These are phyloP conservation scores for Pseudocercospora macadamiae DNA, from an alignment of 2,329 filamentous ascomycete species.

Conservation along the genomic window DNA sequence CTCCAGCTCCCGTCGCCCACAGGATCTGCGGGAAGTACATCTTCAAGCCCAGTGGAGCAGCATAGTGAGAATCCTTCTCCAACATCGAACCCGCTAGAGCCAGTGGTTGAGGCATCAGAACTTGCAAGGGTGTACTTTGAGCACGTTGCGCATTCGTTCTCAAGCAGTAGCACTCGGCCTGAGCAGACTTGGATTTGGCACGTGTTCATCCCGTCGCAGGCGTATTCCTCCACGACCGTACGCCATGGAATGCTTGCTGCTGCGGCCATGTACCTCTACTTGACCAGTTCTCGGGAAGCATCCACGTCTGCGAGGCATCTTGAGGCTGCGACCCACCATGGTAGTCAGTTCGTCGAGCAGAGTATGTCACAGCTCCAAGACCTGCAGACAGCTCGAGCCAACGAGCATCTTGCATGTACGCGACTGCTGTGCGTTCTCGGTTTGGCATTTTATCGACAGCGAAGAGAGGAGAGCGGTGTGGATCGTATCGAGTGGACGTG, in stretches of 20 bases:
- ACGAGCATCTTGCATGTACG: neutral
- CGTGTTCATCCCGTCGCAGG: neutral
- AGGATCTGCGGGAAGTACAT: neutral
- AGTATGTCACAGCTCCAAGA: slow-evolving; percentile 1
- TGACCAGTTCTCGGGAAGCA: neutral
- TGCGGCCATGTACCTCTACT: neutral
- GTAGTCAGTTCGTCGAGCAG: neutral
- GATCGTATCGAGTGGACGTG: slow-evolving; percentile 2
- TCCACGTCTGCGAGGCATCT: neutral
- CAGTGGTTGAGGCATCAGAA: neutral
- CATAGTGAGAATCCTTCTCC: neutral
- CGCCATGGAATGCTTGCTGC: slow-evolving; percentile 1
- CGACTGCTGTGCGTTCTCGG: neutral
- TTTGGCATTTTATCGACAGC: neutral
- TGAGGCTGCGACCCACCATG: neutral
- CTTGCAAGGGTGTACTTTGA: slow-evolving; percentile 2
- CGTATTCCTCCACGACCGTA: neutral
- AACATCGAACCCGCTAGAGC: neutral
- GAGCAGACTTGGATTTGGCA: slow-evolving; percentile 2
- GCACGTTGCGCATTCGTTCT: slow-evolving; percentile 5
- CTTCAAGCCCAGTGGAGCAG: neutral
- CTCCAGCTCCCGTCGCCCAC: neutral
- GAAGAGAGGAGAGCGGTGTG: neutral
- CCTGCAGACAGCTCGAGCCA: neutral
- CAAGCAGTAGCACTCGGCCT: neutral